Conservation (phyloP, 2,329 filamentous ascomycete genomes). For the Chaetomiaceae sp. region DNA sequence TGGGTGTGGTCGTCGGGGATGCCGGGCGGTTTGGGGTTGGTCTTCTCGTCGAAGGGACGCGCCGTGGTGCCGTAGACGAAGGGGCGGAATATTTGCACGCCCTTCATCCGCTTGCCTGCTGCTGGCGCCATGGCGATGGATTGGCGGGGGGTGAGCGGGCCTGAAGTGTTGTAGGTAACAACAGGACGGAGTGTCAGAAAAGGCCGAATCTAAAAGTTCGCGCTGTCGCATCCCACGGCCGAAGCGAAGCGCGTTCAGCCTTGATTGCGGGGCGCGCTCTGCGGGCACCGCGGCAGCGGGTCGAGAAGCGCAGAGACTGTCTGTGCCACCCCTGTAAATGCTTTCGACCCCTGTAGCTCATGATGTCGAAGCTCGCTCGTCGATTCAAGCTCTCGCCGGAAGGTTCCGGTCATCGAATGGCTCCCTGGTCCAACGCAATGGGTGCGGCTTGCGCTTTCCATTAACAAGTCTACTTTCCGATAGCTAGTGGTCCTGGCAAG, state of each 20-base stretch:
- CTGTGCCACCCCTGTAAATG: slow-evolving; percentile 15
- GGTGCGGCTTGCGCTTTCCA: too few species aligned
- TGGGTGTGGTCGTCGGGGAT: slow-evolving; percentile 90
- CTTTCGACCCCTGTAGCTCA: too few species aligned
- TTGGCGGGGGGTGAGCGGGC: not conserved
- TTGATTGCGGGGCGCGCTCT: slow-evolving; percentile 17
- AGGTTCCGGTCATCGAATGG: too few species aligned
- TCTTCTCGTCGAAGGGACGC: slow-evolving; percentile 66
- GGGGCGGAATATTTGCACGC: slow-evolving; percentile 57
- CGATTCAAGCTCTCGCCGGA: too few species aligned
- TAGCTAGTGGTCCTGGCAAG: not conserved
- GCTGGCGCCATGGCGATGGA: slow-evolving; percentile 49
- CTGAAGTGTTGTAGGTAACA: slow-evolving; percentile 2
- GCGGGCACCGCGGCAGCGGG: too few species aligned
- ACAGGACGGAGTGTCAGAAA: too few species aligned
- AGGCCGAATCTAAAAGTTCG: too few species aligned
- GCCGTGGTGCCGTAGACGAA: slow-evolving; percentile 78
- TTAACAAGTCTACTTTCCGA: not conserved
- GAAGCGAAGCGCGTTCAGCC: slow-evolving; percentile 8
- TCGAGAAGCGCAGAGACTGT: not conserved
- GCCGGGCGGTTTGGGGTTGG: slow-evolving; percentile 69
- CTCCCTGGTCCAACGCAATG: too few species aligned
- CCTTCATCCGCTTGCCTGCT: slow-evolving; percentile 59
- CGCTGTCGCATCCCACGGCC: too few species aligned
- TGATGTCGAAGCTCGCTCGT: too few species aligned